Evolutionary conservation across 139 green algal species (phyloP).

Genomic region (Axilococcus clingmanii): DNA sequence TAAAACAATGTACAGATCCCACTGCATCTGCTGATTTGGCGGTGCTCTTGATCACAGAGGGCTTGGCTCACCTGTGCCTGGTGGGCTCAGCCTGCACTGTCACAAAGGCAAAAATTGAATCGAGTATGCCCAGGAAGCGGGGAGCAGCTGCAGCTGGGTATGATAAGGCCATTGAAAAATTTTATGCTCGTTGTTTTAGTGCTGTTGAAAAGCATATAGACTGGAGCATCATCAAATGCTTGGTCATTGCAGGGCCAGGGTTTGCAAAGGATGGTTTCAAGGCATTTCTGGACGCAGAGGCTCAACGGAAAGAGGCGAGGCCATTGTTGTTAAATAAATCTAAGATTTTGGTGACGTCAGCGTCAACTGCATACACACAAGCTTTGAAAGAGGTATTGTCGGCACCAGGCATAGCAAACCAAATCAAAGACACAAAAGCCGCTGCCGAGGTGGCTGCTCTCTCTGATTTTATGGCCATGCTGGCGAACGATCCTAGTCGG

Average conservation of each 20-base stretch:
- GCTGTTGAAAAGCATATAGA: slow-evolving; percentile 75
- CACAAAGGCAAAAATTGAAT: slow-evolving; percentile 68
- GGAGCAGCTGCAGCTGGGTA: slow-evolving; percentile 78
- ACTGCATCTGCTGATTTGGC: slow-evolving; percentile 77
- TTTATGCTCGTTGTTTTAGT: slow-evolving; percentile 48
- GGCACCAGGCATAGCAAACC: slow-evolving; percentile 28
- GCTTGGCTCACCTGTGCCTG: slow-evolving; percentile 78
- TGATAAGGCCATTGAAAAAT: slow-evolving; percentile 74
- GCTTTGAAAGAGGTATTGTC: slow-evolving; percentile 71
- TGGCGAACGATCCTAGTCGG: slow-evolving; percentile 49
- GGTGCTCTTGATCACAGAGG: slow-evolving; percentile 86
- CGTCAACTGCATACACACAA: slow-evolving; percentile 86
- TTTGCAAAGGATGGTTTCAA: slow-evolving; percentile 90
- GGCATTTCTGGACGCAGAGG: slow-evolving; percentile 53
- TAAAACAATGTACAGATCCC: slow-evolving; percentile 58
- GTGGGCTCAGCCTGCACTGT: slow-evolving; percentile 75
- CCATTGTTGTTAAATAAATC: slow-evolving; percentile 63
- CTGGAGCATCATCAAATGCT: slow-evolving; percentile 80
- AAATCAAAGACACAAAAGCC: slow-evolving; percentile 81
- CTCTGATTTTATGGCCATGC: slow-evolving; percentile 78
- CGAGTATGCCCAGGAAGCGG: slow-evolving; percentile 77
- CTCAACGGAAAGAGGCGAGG: slow-evolving; percentile 17
- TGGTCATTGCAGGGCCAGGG: slow-evolving; percentile 90
- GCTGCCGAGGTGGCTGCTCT: slow-evolving; percentile 56
- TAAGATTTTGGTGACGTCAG: slow-evolving; percentile 57